These are phyloP conservation scores for Castanea crenata DNA, from an alignment of 306 rosid species.

Conservation along the genomic window DNA sequence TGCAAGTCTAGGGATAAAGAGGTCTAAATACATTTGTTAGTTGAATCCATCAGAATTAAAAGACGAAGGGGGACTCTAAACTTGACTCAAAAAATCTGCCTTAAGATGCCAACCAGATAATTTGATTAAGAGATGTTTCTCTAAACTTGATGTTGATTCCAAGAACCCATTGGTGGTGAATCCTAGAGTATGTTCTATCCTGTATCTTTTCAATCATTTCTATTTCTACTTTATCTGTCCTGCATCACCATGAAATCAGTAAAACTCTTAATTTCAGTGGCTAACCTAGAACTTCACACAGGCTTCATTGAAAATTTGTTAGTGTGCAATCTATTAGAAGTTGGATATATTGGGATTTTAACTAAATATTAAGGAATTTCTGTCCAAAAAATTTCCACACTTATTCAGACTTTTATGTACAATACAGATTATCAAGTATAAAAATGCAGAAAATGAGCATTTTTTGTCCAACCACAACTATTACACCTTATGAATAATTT, in stretches of 20 bases:
- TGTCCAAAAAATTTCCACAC: neutral
- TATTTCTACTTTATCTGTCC: no score
- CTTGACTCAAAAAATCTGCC: no score
- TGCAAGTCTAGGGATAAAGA: no score
- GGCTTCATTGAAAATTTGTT: neutral
- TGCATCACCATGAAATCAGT: neutral
- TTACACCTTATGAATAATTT: constrained; percentile 7
- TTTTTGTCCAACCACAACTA: constrained; percentile 10
- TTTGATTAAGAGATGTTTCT: no score
- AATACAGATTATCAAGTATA: neutral
- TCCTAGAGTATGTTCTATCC: no score
- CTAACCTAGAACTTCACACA: neutral
- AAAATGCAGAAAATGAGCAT: constrained; percentile 13
- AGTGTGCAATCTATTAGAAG: neutral
- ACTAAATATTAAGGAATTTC: neutral
- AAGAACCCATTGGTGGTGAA: no score
- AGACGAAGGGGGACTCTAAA: neutral
- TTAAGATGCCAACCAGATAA: no score
- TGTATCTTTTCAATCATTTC: no score
- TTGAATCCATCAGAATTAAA: neutral
- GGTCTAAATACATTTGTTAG: neutral
- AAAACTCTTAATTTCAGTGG: neutral
- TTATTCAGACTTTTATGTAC: neutral
- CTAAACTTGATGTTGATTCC: no score
- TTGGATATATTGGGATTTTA: neutral